These are phyloP conservation scores for Posidonia australis DNA, from an alignment of 106 monocot genomes.

Conservation along the genomic window DNA sequence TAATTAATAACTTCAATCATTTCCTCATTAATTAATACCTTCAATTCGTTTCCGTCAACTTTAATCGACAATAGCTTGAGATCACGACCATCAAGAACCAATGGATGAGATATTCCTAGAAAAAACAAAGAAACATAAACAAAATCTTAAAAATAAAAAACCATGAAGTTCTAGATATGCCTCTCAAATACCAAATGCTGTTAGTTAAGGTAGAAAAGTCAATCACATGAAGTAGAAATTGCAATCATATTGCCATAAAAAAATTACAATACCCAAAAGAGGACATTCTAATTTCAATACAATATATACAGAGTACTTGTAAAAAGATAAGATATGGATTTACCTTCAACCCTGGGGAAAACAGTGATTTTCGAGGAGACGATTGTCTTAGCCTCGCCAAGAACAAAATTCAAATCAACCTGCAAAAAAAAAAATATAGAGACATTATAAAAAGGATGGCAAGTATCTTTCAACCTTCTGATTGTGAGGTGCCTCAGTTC, in stretches of 20 bases:
- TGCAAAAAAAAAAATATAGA: slow-evolving; percentile 19
- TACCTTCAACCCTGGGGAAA: slow-evolving; percentile 71
- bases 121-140: background rate
- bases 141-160: background rate
- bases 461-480: too few species aligned
- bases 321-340: background rate
- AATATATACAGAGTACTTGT: background rate
- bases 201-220: too few species aligned
- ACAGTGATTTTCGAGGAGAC: slow-evolving; percentile 78
- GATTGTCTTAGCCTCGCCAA: slow-evolving; percentile 82
- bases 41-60: slow-evolving; percentile 74
- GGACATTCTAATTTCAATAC: background rate
- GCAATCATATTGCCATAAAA: too few species aligned
- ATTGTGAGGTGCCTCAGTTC: too few species aligned
- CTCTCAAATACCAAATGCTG: too few species aligned
- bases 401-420: slow-evolving; percentile 67
- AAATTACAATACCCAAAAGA: too few species aligned
- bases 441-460: too few species aligned
- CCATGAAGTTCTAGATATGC: too few species aligned
- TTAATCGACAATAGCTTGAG: slow-evolving; percentile 86
- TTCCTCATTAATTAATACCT: slow-evolving; percentile 28
- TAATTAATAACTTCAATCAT: too few species aligned
- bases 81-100: slow-evolving; percentile 81
- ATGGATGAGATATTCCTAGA: slow-evolving; percentile 46
- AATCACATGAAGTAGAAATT: too few species aligned